Evolutionary conservation across 75 land plant species (phyloP), one percentile per base, ranked within the genome.

Genomic region (Selaginella tamariscina): DNA sequence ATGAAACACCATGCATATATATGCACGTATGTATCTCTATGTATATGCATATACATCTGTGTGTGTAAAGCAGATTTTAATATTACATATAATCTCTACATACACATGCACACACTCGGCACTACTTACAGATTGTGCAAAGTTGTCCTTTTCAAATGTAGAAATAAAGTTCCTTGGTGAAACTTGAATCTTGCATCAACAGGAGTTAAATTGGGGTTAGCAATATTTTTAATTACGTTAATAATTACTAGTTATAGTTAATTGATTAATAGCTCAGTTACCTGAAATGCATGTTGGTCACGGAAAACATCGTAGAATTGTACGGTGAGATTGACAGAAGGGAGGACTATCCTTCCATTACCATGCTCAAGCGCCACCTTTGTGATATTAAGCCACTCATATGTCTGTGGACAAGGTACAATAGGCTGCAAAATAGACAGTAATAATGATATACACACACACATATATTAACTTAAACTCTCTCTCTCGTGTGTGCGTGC

Each of bases 121-220:
- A 39, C 5, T 5, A 15, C 49, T 39, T 39, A 39, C 49, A 5
- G 49, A 39, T 39, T 39, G 49, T 39, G 11, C 49, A 39, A 39
- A 39, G 15, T 39, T 15, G 15, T 15, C 49, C 55, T 29, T n/a
- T n/a, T 85, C 83, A 73, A 78, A 80, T 32, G 71, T 80, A 31
- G 87, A 82, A 31, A 84, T 79, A 69, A 83, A 82, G 66, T 86
- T 92, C 29, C 97, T 87, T 70, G 78, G 84, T 66, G 80, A 79
- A n/a, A 92, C 81, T 75, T 86, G 88, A 30, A 92, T 80, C 71
- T 67, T n/a, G n/a, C n/a, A n/a, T n/a, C n/a, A n/a, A n/a, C n/a
- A n/a, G n/a, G n/a, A n/a, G n/a, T n/a, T n/a, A n/a, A n/a, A n/a
- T n/a, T n/a, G n/a, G n/a, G n/a, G n/a, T n/a, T n/a, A n/a, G n/a